phyloP scores from a whole-genome alignment of 2,329 filamentous ascomycete species.

The Colletotrichum sp. region DNA sequence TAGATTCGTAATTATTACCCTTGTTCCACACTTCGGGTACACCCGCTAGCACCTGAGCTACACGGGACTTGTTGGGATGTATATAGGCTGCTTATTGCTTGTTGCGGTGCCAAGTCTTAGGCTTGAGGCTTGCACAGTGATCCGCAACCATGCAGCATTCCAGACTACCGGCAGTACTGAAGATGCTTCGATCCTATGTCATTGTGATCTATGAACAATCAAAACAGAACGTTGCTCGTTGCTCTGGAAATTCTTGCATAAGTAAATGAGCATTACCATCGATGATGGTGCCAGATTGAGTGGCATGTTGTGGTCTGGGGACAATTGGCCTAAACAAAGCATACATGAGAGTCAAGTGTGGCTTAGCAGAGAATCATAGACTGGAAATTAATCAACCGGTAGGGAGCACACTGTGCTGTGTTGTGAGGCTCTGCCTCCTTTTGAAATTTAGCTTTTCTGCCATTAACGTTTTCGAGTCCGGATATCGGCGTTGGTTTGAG shows the following conservation, averaged over 20 bases:
- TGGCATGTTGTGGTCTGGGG: not conserved
- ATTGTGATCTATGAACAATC: no score
- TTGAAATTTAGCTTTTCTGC: not conserved
- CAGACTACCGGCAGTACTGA: no score
- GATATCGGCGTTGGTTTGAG: not conserved
- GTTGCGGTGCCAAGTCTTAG: no score
- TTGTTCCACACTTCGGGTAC: not conserved
- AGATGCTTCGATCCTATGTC: no score
- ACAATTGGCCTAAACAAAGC: not conserved
- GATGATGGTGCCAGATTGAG: not conserved
- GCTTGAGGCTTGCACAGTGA: no score
- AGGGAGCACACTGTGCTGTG: not conserved
- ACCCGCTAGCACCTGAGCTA: not conserved
- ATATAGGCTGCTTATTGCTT: no score
- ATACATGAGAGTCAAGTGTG: not conserved
- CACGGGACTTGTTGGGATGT: not conserved
- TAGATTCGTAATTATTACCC: not conserved
- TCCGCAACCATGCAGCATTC: no score
- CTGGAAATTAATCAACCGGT: not conserved
- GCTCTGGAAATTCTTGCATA: no score
- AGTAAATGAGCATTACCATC: not conserved
- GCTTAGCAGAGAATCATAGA: not conserved
- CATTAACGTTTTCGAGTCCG: not conserved
- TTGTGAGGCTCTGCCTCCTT: not conserved
- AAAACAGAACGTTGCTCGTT: no score